Conservation (phyloP, 768 basidiomycete species). For the Scleroderma bovista region DNA sequence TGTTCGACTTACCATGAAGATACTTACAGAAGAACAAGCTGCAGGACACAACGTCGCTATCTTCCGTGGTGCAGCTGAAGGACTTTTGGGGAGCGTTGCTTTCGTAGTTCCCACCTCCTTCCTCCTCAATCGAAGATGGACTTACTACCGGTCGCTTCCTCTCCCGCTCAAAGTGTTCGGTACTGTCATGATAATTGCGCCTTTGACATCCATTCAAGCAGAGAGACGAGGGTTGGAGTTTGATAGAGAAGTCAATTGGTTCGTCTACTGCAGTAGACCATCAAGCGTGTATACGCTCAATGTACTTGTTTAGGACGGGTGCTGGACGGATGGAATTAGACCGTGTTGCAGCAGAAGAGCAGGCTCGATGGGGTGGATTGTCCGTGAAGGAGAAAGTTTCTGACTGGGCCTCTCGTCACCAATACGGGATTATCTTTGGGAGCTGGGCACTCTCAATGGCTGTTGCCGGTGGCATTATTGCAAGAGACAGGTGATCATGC, state of each 20-base stretch:
- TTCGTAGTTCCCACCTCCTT: slow-evolving; percentile 47
- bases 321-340: slow-evolving; percentile 51
- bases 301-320: slow-evolving; percentile 25
- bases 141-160: slow-evolving; percentile 61
- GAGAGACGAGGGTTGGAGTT: slow-evolving; percentile 64
- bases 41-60: slow-evolving; percentile 50
- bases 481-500: slow-evolving; percentile 51
- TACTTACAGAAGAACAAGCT: slow-evolving; percentile 42
- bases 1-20: slow-evolving; percentile 20
- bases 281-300: not conserved
- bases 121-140: slow-evolving; percentile 45
- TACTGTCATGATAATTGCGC: slow-evolving; percentile 61
- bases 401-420: slow-evolving; percentile 62
- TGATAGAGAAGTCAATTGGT: slow-evolving; percentile 56
- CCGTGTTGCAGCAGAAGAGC: slow-evolving; percentile 27
- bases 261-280: slow-evolving; percentile 10
- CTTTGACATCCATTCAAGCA: slow-evolving; percentile 64
- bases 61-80: slow-evolving; percentile 58
- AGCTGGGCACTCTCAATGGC: slow-evolving; percentile 70
- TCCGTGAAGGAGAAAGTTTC: slow-evolving; percentile 44
- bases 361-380: slow-evolving; percentile 47
- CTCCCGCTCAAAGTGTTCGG: slow-evolving; percentile 65
- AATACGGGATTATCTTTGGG: slow-evolving; percentile 69
- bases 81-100: slow-evolving; percentile 39
- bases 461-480: slow-evolving; percentile 59